Percentiles rank a stretch among this genome's conserved stretches.
Conservation (phyloP, 768 basidiomycete genomes). For the Leccinum ochraceum region DNA sequence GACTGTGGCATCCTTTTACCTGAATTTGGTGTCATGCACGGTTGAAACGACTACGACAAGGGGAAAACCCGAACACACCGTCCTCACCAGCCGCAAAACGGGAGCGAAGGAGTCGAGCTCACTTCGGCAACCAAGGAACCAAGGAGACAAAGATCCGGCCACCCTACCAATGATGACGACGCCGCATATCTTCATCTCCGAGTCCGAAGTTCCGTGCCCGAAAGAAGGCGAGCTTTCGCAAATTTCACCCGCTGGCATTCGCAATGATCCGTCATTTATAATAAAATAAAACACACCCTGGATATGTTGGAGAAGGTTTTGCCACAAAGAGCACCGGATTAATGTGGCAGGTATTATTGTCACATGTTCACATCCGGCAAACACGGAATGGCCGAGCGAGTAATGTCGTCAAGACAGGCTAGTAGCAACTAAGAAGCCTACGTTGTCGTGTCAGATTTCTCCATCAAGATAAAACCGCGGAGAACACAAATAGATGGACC, state of each 20-base stretch:
- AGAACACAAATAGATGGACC: background rate
- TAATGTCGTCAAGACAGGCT: background rate
- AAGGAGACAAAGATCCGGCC: background rate
- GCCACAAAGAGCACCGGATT: background rate
- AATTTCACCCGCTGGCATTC: conserved; percentile 1
- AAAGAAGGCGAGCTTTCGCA: background rate
- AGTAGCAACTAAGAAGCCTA: background rate
- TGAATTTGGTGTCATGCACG: no score
- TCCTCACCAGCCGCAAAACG: background rate
- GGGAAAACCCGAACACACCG: background rate
- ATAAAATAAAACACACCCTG: background rate
- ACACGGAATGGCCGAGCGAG: background rate
- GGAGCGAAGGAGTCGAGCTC: background rate
- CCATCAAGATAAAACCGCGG: background rate
- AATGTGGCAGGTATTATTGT: conserved; percentile 7
- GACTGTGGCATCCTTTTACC: background rate
- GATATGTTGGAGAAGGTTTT: background rate
- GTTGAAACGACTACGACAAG: background rate
- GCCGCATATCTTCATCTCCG: background rate
- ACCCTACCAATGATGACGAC: no score
- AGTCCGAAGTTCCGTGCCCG: conserved; percentile 11
- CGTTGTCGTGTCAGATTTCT: background rate
- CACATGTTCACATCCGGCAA: background rate
- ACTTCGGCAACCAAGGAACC: background rate
- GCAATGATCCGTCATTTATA: background rate